Evolutionary conservation across 306 rosid species (phyloP).

Genomic region (Pterocarpus santalinus): DNA sequence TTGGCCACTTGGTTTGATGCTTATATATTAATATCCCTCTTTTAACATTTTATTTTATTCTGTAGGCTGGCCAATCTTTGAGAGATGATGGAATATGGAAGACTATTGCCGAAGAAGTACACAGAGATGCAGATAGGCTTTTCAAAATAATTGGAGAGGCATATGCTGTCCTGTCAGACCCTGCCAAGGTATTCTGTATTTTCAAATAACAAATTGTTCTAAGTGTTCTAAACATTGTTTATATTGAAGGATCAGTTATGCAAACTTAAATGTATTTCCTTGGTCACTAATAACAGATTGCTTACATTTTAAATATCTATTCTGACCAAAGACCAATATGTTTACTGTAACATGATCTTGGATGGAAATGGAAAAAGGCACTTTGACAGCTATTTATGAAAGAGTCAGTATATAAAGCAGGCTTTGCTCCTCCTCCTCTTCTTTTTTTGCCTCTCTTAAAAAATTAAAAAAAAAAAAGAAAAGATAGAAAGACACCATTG

Average conservation of each 20-base stretch:
- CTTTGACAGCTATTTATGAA: too few species aligned
- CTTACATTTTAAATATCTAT: not conserved
- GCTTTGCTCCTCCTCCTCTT: too few species aligned
- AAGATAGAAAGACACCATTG: too few species aligned
- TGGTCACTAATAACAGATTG: slow-evolving; percentile 1
- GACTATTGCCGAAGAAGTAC: slow-evolving; percentile 81
- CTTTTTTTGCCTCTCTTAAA: too few species aligned
- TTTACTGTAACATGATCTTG: not conserved
- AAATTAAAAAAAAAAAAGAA: too few species aligned
- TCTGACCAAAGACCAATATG: too few species aligned
- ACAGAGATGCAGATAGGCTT: slow-evolving; percentile 80
- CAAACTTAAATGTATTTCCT: not conserved
- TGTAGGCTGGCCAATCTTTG: slow-evolving; percentile 89
- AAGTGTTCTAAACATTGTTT: not conserved
- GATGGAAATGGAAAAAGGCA: not conserved
- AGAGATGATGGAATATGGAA: slow-evolving; percentile 85
- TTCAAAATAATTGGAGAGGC: slow-evolving; percentile 95
- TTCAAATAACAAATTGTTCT: slow-evolving; percentile 27
- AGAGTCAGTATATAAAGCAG: too few species aligned
- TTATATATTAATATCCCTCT: slow-evolving; percentile 21
- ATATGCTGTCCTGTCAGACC: slow-evolving; percentile 84
- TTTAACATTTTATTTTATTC: slow-evolving; percentile 45
- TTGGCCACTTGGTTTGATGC: slow-evolving; percentile 13
- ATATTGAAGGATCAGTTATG: not conserved
- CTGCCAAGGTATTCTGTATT: slow-evolving; percentile 70